Conservation (phyloP, 1,139 yeast genomes). For the Hanseniaspora sp. region DNA sequence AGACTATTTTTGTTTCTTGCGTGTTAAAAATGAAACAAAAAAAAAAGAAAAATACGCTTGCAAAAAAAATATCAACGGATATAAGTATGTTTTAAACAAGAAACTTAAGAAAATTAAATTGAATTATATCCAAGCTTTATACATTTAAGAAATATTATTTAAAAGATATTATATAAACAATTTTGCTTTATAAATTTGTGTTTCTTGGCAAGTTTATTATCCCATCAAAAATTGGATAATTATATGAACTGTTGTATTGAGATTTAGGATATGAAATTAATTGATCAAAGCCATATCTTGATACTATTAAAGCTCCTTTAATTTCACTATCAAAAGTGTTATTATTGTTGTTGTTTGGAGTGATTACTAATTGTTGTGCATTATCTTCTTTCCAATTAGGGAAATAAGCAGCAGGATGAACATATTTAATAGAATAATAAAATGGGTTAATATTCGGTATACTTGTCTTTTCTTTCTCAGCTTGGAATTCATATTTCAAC, state of each 20-base stretch:
- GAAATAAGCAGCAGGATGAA: conserved; percentile 7
- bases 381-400: conserved; percentile 13
- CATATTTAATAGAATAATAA: not conserved
- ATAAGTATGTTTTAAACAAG: not conserved
- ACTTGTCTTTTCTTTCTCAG: not conserved
- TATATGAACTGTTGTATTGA: not conserved
- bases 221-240: conserved; percentile 8
- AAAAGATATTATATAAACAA: too few species aligned
- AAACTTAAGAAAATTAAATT: too few species aligned
- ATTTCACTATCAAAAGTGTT: conserved; percentile 15
- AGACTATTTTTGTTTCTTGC: not conserved
- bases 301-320: conserved; percentile 13
- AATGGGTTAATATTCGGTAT: conserved; percentile 6
- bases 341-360: not conserved
- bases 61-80: not conserved
- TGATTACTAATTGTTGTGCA: conserved; percentile 4
- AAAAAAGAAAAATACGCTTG: not conserved
- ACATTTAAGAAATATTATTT: not conserved
- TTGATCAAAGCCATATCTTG: conserved; percentile 11
- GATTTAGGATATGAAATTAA: conserved; percentile 5
- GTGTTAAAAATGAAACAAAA: too few species aligned
- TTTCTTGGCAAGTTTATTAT: not conserved
- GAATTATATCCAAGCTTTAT: not conserved
- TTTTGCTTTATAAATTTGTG: too few species aligned
- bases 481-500: conserved; percentile 3